Percentiles rank a stretch among this genome's conserved stretches.
Conservation (phyloP, 2,329 filamentous ascomycete genomes). For the Sphaerulina populicola region DNA sequence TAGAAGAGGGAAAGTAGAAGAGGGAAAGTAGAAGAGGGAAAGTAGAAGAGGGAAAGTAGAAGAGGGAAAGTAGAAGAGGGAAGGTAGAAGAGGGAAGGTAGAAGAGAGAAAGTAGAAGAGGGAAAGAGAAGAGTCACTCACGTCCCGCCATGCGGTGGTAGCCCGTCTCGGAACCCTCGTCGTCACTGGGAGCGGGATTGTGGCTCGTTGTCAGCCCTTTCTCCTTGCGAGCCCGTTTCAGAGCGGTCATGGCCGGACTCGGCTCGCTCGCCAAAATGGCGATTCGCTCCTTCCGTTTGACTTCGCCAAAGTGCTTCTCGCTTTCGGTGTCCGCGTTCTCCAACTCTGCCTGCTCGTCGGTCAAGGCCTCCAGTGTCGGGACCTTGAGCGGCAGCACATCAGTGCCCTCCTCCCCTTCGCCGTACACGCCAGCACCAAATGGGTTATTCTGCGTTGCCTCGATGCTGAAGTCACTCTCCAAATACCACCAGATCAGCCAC, state of each 20-base stretch:
- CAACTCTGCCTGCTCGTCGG: slow-evolving; percentile 53
- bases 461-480: slow-evolving; percentile 88
- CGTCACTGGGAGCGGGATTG: slow-evolving; percentile 24
- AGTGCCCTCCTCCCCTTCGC: slow-evolving; percentile 36
- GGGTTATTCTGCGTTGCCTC: slow-evolving; percentile 85
- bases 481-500: slow-evolving; percentile 99
- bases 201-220: slow-evolving; percentile 34
- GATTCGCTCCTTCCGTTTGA: slow-evolving; percentile 65
- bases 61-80: neutral
- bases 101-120: neutral
- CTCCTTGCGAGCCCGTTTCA: slow-evolving; percentile 43
- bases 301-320: slow-evolving; percentile 61
- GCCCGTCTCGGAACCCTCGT: slow-evolving; percentile 28
- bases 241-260: slow-evolving; percentile 52
- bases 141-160: slow-evolving; percentile 14
- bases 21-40: too few relatives aligned
- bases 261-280: slow-evolving; percentile 67
- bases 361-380: slow-evolving; percentile 58
- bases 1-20: neutral
- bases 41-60: neutral
- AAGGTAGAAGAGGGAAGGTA: neutral
- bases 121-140: neutral
- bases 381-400: slow-evolving; percentile 48
- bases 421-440: slow-evolving; percentile 57
- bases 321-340: slow-evolving; percentile 69